Percentiles rank a stretch among this genome's conserved stretches.
These are phyloP conservation scores for Moesziomyces aphidis DNA, from an alignment of 1,284 basidiomycete genomes.

Conservation along the genomic window DNA sequence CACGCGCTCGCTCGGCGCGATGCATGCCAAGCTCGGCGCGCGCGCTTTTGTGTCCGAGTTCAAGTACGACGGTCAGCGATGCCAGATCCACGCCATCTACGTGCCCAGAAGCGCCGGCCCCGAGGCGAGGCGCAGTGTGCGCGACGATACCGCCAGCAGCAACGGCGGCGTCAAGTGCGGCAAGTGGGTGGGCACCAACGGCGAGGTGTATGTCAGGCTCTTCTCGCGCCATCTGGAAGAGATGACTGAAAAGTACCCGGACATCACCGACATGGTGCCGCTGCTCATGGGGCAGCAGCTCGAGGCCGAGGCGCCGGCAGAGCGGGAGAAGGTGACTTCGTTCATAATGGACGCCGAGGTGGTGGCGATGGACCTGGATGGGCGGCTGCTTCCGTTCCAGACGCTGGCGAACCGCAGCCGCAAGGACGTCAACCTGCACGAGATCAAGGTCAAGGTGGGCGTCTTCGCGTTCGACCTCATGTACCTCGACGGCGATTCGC, in stretches of 20 bases:
- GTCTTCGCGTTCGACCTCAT: constrained; percentile 65
- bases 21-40: constrained; percentile 76
- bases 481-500: constrained; percentile 72
- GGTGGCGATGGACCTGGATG: constrained; percentile 56
- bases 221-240: constrained; percentile 92
- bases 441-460: constrained; percentile 65
- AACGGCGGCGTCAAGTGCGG: constrained; percentile 33
- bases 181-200: constrained; percentile 58
- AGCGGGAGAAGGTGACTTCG: constrained; percentile 68
- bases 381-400: constrained; percentile 64
- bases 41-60: constrained; percentile 72
- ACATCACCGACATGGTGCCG: constrained; percentile 75
- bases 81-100: constrained; percentile 78
- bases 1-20: constrained; percentile 83
- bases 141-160: constrained; percentile 12
- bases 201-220: constrained; percentile 74
- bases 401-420: constrained; percentile 55
- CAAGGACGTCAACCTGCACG: constrained; percentile 61
- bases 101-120: constrained; percentile 41
- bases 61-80: constrained; percentile 88
- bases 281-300: constrained; percentile 49
- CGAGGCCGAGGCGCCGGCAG: constrained; percentile 20
- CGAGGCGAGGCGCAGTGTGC: constrained; percentile 35
- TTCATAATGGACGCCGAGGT: constrained; percentile 88
- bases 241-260: constrained; percentile 91